Percentiles rank a stretch among this genome's conserved stretches.
Evolutionary conservation across 1,284 basidiomycete genomes (phyloP).

Genomic region (Rhodotorula sp.): DNA sequence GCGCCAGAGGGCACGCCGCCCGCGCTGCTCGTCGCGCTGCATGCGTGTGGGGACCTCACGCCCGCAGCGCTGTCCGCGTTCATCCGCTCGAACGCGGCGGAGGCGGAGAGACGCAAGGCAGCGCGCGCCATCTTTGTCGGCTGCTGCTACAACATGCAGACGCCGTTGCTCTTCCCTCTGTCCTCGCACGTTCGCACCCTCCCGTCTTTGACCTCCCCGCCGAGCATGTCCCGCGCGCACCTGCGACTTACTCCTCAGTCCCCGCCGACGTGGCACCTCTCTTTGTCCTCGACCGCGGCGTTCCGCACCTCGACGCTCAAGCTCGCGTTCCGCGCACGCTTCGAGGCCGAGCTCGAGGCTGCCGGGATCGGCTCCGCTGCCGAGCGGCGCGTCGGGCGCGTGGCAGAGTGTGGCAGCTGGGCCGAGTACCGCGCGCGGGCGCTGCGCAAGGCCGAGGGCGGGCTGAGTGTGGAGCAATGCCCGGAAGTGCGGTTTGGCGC

Average conservation of each 20-base stretch:
- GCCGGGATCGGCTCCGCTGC: conserved; percentile 9
- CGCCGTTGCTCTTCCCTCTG: conserved; percentile 26
- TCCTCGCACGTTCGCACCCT: conserved; percentile 5
- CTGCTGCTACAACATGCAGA: conserved; percentile 42
- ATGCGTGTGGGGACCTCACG: conserved; percentile 41
- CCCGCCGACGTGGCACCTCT: conserved; percentile 35
- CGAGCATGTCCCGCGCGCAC: conserved; percentile 23
- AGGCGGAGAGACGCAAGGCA: neutral
- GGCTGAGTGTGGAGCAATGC: neutral
- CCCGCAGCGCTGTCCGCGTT: conserved; percentile 33
- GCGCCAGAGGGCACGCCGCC: neutral
- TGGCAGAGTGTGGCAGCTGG: conserved; percentile 21
- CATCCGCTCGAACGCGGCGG: neutral
- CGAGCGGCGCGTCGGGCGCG: conserved; percentile 27
- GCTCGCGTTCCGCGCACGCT: conserved; percentile 33
- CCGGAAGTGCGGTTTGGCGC: conserved; percentile 14
- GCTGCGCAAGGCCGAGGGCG: conserved; percentile 8
- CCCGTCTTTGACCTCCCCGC: neutral
- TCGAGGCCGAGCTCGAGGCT: conserved; percentile 30
- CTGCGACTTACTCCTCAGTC: conserved; percentile 39
- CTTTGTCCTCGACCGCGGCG: neutral
- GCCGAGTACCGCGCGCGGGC: conserved; percentile 27
- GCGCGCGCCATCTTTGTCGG: conserved; percentile 28
- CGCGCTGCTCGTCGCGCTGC: conserved; percentile 35
- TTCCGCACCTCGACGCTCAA: conserved; percentile 29